Conservation (phyloP, 2,329 filamentous ascomycete genomes). For the Cordyceps tenuipes region DNA sequence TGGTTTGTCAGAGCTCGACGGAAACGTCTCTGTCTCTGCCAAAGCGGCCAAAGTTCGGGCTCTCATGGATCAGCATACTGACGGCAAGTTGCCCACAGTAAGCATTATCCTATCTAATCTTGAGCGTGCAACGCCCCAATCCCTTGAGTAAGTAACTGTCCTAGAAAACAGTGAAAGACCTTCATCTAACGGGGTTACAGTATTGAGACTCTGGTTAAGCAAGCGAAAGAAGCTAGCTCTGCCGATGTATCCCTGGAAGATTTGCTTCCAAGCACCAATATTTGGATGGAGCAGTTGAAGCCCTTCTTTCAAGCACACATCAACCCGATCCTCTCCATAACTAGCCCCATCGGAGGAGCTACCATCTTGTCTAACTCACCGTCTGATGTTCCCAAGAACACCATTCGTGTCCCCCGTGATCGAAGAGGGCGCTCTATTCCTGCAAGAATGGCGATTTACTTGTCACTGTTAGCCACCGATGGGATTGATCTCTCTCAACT, state of each 20-base stretch:
- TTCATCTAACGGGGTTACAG: conserved; percentile 20
- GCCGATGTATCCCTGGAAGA: conserved; percentile 27
- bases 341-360: conserved; percentile 62
- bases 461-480: conserved; percentile 45
- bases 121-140: conserved; percentile 38
- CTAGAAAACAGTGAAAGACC: neutral
- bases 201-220: conserved; percentile 45
- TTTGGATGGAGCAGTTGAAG: conserved; percentile 59
- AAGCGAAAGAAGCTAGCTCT: conserved; percentile 30
- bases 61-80: conserved; percentile 35
- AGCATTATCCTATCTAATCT: conserved; percentile 49
- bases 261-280: conserved; percentile 53
- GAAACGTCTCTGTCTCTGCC: conserved; percentile 26
- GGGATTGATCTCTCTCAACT: conserved; percentile 31
- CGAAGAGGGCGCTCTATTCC: conserved; percentile 62
- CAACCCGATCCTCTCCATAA: conserved; percentile 61
- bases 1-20: conserved; percentile 42
- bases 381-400: conserved; percentile 12
- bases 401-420: conserved; percentile 45
- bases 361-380: conserved; percentile 50
- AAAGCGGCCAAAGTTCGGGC: conserved; percentile 35
- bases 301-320: conserved; percentile 43
- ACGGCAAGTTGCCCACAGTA: conserved; percentile 36
- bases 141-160: conserved; percentile 37
- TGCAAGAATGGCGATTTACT: conserved; percentile 67